Evolutionary conservation across 345 rosid genomes (phyloP).

Genomic region (Hirschfeldia incana): DNA sequence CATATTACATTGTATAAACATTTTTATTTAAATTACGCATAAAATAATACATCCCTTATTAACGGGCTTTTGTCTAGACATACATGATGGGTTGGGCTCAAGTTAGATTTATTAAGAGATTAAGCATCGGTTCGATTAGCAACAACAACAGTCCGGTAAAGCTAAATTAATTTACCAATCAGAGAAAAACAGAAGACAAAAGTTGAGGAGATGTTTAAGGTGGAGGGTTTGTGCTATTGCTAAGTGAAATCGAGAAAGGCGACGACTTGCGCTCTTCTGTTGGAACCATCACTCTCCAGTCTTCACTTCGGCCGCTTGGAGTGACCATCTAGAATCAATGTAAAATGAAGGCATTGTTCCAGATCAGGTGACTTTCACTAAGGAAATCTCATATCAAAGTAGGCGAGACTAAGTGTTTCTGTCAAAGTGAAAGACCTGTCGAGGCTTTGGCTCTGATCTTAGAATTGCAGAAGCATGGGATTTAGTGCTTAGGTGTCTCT

Average conservation of each 20-base stretch:
- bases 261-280: slow-evolving; percentile 38
- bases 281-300: slow-evolving; percentile 25
- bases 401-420: no score
- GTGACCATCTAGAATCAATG: no score
- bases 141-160: slow-evolving; percentile 4
- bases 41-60: not conserved
- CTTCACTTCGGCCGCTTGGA: no score
- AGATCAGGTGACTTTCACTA: no score
- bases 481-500: slow-evolving; percentile 20
- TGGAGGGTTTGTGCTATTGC: slow-evolving; percentile 21
- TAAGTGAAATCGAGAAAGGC: slow-evolving; percentile 43
- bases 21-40: not conserved
- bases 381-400: no score
- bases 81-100: slow-evolving; percentile 5
- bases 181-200: not conserved
- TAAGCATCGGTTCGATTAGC: not conserved
- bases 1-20: not conserved
- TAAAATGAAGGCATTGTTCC: no score
- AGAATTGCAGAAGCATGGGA: no score
- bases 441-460: no score
- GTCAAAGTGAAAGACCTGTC: no score
- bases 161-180: not conserved
- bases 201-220: slow-evolving; percentile 34
- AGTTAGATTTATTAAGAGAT: not conserved
- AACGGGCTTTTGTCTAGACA: not conserved